Conservation (phyloP, 1,284 basidiomycete species). For the Phellopilus nigrolimitatus region DNA sequence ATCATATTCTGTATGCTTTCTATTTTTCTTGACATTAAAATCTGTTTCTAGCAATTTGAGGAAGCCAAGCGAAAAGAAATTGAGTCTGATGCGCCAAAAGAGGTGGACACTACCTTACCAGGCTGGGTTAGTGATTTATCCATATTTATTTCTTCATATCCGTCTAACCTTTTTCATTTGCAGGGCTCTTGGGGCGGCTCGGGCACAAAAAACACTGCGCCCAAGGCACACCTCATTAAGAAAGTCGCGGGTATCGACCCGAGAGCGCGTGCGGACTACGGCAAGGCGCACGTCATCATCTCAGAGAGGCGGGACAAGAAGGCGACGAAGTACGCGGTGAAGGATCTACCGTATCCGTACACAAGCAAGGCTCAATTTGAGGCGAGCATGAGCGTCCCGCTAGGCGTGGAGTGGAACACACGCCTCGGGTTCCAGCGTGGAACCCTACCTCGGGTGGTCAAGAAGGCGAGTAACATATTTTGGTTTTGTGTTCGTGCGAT, state of each 20-base stretch:
- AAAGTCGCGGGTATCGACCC: constrained; percentile 79
- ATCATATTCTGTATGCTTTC: constrained; percentile 5
- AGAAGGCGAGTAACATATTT: constrained; percentile 55
- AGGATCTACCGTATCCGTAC: constrained; percentile 91
- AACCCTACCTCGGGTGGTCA: constrained; percentile 79
- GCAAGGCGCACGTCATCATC: constrained; percentile 87
- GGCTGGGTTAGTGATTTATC: constrained; percentile 73
- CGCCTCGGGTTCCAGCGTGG: constrained; percentile 81
- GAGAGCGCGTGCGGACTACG: constrained; percentile 75
- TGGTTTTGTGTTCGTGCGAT: constrained; percentile 12
- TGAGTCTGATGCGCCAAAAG: constrained; percentile 78
- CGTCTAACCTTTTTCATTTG: constrained; percentile 8
- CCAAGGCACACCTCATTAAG: constrained; percentile 69
- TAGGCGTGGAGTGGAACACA: constrained; percentile 94
- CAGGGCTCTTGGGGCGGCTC: constrained; percentile 91
- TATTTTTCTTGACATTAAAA: constrained; percentile 10
- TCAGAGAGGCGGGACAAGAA: constrained; percentile 94
- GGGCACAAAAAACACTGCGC: constrained; percentile 54
- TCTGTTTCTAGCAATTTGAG: constrained; percentile 65
- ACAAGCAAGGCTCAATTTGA: constrained; percentile 90
- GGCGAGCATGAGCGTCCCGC: constrained; percentile 70
- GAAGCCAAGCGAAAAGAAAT: constrained; percentile 78
- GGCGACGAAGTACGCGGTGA: constrained; percentile 80
- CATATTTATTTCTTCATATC: neutral
- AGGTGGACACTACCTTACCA: constrained; percentile 86